phyloP scores from a whole-genome alignment of 2,329 filamentous ascomycete genomes.

The Cercospora sp. region DNA sequence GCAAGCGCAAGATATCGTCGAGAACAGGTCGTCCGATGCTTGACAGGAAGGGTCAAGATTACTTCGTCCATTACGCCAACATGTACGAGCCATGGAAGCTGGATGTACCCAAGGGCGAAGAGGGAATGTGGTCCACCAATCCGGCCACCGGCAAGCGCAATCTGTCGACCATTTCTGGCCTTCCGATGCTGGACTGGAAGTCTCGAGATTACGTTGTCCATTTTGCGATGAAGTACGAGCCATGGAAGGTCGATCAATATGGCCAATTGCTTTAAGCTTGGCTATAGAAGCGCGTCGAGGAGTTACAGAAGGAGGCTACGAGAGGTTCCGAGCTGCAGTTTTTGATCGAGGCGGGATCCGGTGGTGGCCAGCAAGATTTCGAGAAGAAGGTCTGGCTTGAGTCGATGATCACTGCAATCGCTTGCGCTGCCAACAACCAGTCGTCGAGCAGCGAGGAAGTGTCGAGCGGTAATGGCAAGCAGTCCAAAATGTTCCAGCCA shows the following conservation, averaged over 20 bases:
- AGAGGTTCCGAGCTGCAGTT: not conserved
- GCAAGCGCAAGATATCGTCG: not conserved
- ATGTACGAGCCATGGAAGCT: constrained; percentile 1
- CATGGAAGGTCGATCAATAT: not conserved
- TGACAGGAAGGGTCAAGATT: constrained; percentile 3
- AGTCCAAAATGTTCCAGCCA: not conserved
- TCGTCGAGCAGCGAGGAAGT: not conserved
- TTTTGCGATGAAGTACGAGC: not conserved
- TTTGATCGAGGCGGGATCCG: not conserved
- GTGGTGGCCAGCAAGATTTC: not conserved
- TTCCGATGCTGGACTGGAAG: constrained; percentile 3
- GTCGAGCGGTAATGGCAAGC: not conserved
- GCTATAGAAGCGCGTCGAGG: not conserved
- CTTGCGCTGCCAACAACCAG: not conserved
- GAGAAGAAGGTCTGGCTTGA: not conserved
- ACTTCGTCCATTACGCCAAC: not conserved
- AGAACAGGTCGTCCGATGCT: constrained; percentile 1
- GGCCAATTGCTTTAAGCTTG: not conserved
- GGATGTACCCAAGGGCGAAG: constrained; percentile 1
- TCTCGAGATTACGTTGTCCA: not conserved
- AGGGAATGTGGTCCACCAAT: constrained; percentile 4
- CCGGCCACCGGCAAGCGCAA: not conserved
- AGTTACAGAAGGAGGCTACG: not conserved
- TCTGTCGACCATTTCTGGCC: not conserved
- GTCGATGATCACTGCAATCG: not conserved